Evolutionary conservation across 2,329 filamentous ascomycete species (phyloP).

Genomic region (Chaetomium olivaceum): DNA sequence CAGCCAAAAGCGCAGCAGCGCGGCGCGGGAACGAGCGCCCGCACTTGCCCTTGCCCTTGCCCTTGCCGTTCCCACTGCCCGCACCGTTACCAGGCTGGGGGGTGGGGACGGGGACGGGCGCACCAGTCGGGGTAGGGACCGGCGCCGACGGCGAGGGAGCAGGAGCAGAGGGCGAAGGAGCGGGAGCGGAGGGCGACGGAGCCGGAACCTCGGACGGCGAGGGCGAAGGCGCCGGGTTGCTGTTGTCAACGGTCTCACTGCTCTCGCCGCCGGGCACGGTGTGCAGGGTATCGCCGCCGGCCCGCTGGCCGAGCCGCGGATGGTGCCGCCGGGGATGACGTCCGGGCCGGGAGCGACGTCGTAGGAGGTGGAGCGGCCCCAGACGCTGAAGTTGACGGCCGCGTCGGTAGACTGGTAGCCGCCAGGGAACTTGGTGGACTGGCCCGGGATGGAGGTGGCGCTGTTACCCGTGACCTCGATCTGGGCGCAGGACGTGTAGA

Average conservation of each 20-base stretch:
- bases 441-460: constrained; percentile 37
- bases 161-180: neutral
- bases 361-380: neutral
- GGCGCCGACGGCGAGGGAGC: too few species aligned
- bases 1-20: neutral
- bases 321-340: constrained; percentile 2
- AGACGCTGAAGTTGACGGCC: constrained; percentile 20
- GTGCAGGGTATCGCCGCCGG: neutral
- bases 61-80: too few species aligned
- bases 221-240: neutral
- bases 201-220: too few species aligned
- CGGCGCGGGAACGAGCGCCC: neutral
- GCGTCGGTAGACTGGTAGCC: constrained; percentile 58
- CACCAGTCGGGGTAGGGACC: too few species aligned
- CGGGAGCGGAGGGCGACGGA: neutral
- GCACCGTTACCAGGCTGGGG: neutral
- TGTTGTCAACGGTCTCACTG: neutral
- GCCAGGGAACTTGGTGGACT: constrained; percentile 45
- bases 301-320: neutral
- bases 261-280: neutral
- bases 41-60: neutral
- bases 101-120: too few species aligned
- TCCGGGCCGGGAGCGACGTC: neutral
- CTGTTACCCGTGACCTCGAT: constrained; percentile 44
- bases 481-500: constrained; percentile 50